Conservation (phyloP, 2,329 filamentous ascomycete genomes). For the Botrytis paeoniae region DNA sequence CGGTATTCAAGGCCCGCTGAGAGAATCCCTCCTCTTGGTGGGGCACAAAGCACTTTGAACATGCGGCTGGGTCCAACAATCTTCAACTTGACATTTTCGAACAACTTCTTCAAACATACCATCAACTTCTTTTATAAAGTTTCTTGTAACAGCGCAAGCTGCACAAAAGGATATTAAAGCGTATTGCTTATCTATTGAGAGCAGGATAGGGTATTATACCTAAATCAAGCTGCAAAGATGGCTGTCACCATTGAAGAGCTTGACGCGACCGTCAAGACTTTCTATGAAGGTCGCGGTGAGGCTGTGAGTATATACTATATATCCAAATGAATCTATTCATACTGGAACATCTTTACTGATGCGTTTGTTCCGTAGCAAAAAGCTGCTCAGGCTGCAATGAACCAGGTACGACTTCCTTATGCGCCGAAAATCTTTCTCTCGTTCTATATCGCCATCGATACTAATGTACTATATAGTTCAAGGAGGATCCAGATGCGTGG, state of each 20-base stretch:
- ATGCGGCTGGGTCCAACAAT: conserved; percentile 27
- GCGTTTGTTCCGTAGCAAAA: conserved; percentile 70
- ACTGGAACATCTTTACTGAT: conserved; percentile 39
- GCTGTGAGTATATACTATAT: conserved; percentile 58
- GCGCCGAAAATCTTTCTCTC: conserved; percentile 23
- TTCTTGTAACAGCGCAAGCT: conserved; percentile 32
- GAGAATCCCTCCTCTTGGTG: conserved; percentile 22
- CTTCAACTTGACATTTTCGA: conserved; percentile 22
- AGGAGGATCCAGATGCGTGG: conserved; percentile 98
- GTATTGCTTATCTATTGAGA: conserved; percentile 26
- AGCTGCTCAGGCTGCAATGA: conserved; percentile 86
- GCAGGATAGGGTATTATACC: conserved; percentile 28
- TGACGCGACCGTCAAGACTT: conserved; percentile 92
- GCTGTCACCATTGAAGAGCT: conserved; percentile 83
- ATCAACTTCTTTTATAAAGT: conserved; percentile 23
- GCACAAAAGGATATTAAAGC: conserved; percentile 24
- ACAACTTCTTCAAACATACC: conserved; percentile 26
- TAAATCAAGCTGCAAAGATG: conserved; percentile 48
- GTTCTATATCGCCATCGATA: conserved; percentile 12
- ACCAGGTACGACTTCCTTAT: conserved; percentile 64
- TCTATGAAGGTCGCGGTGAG: conserved; percentile 95
- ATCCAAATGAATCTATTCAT: conserved; percentile 9
- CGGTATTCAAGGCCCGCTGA: conserved; percentile 6
- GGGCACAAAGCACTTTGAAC: conserved; percentile 23
- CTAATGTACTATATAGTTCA: conserved; percentile 64